Conservation (phyloP, 352 stramenopile genomes). For the Phytopythium montanum region DNA sequence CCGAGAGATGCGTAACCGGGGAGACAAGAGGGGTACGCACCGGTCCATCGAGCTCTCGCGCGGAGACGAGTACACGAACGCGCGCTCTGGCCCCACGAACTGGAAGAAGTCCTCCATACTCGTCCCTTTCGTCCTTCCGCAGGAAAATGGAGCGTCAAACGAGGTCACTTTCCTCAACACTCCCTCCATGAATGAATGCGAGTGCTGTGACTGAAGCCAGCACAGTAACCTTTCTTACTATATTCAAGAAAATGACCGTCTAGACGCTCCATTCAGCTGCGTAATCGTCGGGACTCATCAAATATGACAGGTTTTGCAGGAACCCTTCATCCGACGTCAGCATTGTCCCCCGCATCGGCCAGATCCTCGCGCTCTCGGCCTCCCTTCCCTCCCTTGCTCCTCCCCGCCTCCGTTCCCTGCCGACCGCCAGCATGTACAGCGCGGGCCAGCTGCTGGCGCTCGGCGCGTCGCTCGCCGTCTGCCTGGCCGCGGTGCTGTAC, state of each 20-base stretch:
- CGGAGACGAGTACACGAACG: constrained; percentile 60
- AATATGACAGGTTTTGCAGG: too few relatives aligned
- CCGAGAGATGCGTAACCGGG: not conserved
- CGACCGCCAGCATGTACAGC: not conserved
- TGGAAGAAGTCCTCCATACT: constrained; percentile 83
- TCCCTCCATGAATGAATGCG: too few relatives aligned
- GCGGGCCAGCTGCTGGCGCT: constrained; percentile 59
- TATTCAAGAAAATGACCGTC: too few relatives aligned
- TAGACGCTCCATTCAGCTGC: too few relatives aligned
- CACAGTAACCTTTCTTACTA: too few relatives aligned
- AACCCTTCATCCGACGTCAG: too few relatives aligned
- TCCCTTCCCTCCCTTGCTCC: not conserved
- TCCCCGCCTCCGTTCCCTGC: not conserved
- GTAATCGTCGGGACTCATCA: too few relatives aligned
- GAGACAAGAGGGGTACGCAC: constrained; percentile 11
- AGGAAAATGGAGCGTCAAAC: too few relatives aligned
- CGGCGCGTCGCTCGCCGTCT: constrained; percentile 43
- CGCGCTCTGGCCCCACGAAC: constrained; percentile 48
- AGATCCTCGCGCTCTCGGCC: too few relatives aligned
- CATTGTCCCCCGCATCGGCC: too few relatives aligned
- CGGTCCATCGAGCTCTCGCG: constrained; percentile 53
- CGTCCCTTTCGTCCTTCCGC: not conserved
- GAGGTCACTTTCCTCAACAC: too few relatives aligned
- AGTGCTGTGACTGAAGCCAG: too few relatives aligned
- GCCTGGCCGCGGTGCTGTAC: constrained; percentile 51